Percentiles rank a stretch among this genome's conserved stretches.
Evolutionary conservation across 2,329 filamentous ascomycete species (phyloP).

Genomic region (Colletotrichum brevisporum): DNA sequence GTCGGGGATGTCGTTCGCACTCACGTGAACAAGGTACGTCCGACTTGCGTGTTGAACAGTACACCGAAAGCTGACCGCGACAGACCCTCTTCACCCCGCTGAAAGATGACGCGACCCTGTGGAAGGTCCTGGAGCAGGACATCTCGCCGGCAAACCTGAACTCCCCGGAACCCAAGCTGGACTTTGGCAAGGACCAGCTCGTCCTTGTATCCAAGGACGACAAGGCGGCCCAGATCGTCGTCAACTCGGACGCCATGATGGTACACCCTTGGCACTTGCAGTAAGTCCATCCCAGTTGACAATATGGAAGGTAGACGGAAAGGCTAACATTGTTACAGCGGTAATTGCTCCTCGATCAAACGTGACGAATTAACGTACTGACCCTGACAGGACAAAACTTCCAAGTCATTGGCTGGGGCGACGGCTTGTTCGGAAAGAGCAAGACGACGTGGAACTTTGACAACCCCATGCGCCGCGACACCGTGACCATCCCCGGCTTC

Average conservation of each 20-base stretch:
- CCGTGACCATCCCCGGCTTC: constrained; percentile 66
- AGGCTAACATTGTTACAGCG: constrained; percentile 25
- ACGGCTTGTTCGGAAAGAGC: constrained; percentile 49
- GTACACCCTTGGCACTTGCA: constrained; percentile 45
- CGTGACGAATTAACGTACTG: background rate
- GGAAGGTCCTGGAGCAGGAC: constrained; percentile 31
- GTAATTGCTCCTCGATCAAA: background rate
- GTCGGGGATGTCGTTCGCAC: constrained; percentile 32
- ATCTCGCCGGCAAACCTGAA: constrained; percentile 34
- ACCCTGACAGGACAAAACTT: constrained; percentile 63
- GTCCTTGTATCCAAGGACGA: constrained; percentile 41
- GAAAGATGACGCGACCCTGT: constrained; percentile 36
- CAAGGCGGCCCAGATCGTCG: constrained; percentile 44
- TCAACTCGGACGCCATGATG: constrained; percentile 45
- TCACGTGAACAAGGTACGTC: constrained; percentile 28
- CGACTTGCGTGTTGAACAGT: background rate
- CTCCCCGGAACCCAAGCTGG: constrained; percentile 23
- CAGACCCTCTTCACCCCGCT: constrained; percentile 41
- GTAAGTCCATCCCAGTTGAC: constrained; percentile 8
- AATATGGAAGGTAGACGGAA: too few relatives aligned
- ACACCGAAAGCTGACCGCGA: background rate
- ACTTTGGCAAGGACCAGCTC: constrained; percentile 38
- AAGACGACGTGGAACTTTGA: constrained; percentile 44
- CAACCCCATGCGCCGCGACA: constrained; percentile 57
- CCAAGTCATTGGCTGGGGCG: constrained; percentile 58